Evolutionary conservation across 2,329 filamentous ascomycete genomes (phyloP).

Genomic region (Nemania sp.): DNA sequence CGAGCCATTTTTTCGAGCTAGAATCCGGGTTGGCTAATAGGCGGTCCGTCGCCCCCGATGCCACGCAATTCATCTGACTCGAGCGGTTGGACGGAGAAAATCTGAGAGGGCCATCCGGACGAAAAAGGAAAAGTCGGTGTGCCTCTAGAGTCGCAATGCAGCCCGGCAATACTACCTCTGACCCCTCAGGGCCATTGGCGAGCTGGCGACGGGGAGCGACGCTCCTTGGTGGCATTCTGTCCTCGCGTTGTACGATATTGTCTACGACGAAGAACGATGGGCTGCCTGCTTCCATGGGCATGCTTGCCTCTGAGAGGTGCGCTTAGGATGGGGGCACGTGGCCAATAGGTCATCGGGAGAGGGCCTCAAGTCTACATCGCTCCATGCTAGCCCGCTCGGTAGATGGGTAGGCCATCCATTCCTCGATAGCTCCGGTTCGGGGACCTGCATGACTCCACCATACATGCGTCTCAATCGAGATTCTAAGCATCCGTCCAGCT

Average conservation of each 20-base stretch:
- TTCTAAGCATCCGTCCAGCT: too few relatives aligned
- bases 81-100: constrained; percentile 22
- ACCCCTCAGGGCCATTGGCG: background rate
- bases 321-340: background rate
- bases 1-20: background rate
- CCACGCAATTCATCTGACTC: background rate
- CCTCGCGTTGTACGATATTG: background rate
- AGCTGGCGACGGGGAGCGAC: background rate
- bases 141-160: constrained; percentile 3
- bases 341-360: background rate
- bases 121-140: constrained; percentile 18
- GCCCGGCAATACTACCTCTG: constrained; percentile 1
- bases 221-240: background rate
- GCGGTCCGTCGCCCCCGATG: background rate
- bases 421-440: too few relatives aligned
- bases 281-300: background rate
- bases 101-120: constrained; percentile 2
- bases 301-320: constrained; percentile 1
- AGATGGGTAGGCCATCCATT: too few relatives aligned
- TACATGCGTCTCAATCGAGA: too few relatives aligned
- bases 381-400: background rate
- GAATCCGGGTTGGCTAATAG: background rate
- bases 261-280: background rate
- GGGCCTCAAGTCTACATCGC: background rate
- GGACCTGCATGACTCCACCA: too few relatives aligned